Evolutionary conservation across 2,329 filamentous ascomycete species (phyloP).

Genomic region (Chrysosporium keratinophilum): DNA sequence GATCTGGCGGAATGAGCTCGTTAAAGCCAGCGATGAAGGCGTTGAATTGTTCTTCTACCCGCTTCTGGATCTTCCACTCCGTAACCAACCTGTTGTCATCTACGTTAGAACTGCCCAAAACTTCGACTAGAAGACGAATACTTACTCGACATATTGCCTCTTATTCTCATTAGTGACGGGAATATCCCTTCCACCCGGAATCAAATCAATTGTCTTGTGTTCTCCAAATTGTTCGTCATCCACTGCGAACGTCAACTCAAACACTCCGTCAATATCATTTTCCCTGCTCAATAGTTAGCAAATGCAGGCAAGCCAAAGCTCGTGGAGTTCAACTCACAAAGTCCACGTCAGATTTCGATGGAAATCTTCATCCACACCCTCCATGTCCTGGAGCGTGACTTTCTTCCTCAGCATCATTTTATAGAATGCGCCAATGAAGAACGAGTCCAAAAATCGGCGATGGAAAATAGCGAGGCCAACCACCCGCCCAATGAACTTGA

Average conservation of each 20-base stretch:
- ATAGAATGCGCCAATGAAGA: constrained; percentile 98
- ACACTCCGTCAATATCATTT: constrained; percentile 88
- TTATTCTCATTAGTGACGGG: constrained; percentile 98
- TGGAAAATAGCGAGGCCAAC: constrained; percentile 98
- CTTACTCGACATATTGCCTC: constrained; percentile 90
- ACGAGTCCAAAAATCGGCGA: constrained; percentile 90
- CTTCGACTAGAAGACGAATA: constrained; percentile 12
- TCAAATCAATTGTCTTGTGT: constrained; percentile 85
- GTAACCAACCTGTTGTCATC: constrained; percentile 64
- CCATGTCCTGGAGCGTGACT: constrained; percentile 88
- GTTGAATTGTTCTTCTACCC: constrained; percentile 95
- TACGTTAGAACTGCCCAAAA: not conserved
- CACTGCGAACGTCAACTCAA: constrained; percentile 92
- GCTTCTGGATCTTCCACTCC: constrained; percentile 98
- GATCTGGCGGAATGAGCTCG: constrained; percentile 88
- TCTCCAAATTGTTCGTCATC: constrained; percentile 97
- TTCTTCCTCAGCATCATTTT: constrained; percentile 98
- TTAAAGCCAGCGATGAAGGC: constrained; percentile 97
- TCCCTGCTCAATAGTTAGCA: constrained; percentile 44
- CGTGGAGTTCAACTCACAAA: constrained; percentile 43
- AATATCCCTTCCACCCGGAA: constrained; percentile 79
- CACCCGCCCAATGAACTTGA: constrained; percentile 98
- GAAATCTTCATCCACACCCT: constrained; percentile 96
- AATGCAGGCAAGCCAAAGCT: not conserved
- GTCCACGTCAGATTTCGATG: constrained; percentile 96